These are phyloP conservation scores for Ophiostoma sp. DNA, from an alignment of 2,329 filamentous ascomycete species.

Conservation along the genomic window DNA sequence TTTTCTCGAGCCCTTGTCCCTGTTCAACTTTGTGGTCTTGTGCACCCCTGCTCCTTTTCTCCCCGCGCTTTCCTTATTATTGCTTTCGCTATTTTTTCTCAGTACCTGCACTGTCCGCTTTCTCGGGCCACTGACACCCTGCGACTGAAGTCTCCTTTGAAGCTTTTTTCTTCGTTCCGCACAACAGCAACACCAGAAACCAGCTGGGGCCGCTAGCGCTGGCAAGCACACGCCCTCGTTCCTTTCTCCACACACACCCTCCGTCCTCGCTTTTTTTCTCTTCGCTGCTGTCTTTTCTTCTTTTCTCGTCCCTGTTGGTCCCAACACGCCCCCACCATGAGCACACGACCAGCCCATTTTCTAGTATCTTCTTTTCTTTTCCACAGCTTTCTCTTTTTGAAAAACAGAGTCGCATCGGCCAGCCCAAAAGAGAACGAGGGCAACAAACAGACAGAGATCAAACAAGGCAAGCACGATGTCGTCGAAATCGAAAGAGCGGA, in stretches of 20 bases:
- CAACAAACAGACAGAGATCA: neutral
- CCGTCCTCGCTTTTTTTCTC: neutral
- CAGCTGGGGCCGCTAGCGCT: conserved; percentile 1
- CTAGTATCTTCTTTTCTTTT: neutral
- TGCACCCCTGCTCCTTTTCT: neutral
- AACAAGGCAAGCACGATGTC: neutral
- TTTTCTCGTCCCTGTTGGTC: conserved; percentile 13
- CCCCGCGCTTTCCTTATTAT: conserved; percentile 17
- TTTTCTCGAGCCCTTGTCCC: conserved; percentile 1
- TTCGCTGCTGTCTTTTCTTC: neutral
- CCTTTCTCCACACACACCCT: neutral
- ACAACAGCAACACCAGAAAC: neutral
- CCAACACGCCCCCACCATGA: conserved; percentile 12
- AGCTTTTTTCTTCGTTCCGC: neutral
- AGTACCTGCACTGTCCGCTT: neutral
- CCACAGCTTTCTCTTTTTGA: neutral
- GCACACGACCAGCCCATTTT: conserved; percentile 25
- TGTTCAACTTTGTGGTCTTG: neutral
- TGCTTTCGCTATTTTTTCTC: neutral
- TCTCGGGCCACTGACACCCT: neutral
- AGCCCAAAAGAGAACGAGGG: neutral
- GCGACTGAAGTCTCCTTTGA: neutral
- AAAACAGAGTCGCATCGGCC: neutral
- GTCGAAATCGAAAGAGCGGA: neutral
- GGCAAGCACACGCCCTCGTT: neutral